A percentile compares a stretch with the other conserved stretches of the same genome.
Conservation (phyloP, 306 rosid genomes). For the Castanopsis chinensis region DNA sequence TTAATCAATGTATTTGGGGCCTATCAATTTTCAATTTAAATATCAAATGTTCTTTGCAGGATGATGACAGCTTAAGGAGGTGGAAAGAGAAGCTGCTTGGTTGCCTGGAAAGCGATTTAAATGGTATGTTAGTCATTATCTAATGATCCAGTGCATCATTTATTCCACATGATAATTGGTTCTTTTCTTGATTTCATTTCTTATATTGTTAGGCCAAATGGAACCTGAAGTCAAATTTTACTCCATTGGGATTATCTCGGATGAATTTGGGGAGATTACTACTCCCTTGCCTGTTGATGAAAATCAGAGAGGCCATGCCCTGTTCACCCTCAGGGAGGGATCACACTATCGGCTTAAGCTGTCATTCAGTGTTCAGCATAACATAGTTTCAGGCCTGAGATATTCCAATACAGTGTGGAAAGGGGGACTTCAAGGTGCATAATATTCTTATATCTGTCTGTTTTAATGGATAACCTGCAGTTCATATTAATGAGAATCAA, state of each 20-base stretch:
- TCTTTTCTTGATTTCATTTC: constrained; percentile 21
- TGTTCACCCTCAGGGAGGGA: constrained; percentile 77
- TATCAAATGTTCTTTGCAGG: constrained; percentile 44
- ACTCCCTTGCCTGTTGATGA: constrained; percentile 64
- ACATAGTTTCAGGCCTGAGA: constrained; percentile 86
- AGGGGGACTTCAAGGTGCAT: constrained; percentile 75
- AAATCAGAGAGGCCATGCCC: constrained; percentile 35
- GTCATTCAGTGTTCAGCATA: constrained; percentile 74
- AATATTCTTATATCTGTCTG: not conserved
- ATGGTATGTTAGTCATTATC: constrained; percentile 46
- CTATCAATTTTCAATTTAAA: constrained; percentile 10
- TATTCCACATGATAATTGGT: not conserved
- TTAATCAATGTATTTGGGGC: not conserved
- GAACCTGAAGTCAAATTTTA: constrained; percentile 92
- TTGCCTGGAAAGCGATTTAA: constrained; percentile 75
- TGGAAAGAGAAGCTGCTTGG: constrained; percentile 99
- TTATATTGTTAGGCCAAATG: constrained; percentile 43
- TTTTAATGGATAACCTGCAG: not conserved
- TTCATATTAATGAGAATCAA: not conserved
- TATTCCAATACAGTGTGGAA: constrained; percentile 93
- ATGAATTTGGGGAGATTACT: constrained; percentile 69
- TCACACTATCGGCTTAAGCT: constrained; percentile 76
- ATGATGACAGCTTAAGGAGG: constrained; percentile 95
- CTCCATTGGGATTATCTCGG: constrained; percentile 72
- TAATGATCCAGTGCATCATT: constrained; percentile 11